Evolutionary conservation across 805 yeast genomes (phyloP), one percentile per base, ranked within the genome.

Genomic region (Tetrapisispora pingtungensis): DNA sequence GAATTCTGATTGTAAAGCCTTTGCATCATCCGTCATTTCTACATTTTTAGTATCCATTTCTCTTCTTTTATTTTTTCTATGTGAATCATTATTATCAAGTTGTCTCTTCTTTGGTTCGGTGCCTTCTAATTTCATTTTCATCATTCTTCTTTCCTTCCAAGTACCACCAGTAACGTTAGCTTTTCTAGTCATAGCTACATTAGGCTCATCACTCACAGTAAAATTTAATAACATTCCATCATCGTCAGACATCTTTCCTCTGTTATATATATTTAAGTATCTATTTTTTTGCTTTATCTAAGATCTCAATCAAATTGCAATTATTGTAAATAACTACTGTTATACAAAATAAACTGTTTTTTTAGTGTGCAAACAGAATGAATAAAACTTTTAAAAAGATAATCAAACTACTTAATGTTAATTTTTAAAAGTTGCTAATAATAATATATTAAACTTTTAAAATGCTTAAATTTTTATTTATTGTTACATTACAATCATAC

Each of bases 121-220:
- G 26, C 79, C 81, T 33, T 70, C 57, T 44, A 71, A 61, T 54
- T 74, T 68, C 53, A 58, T 57, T 55, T 77, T 79, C 46, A 76
- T 66, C 57, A 75, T 77, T 53, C 93, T 69, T 49, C 95, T 73
- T 46, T 86, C 94, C 54, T 75, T 81, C 95, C 95, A 86, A 50
- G 73, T 74, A 14, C 94, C 95, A 32, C 90, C 90, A 2, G 74
- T 68, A 2, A 78, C 73, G 7, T 26, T 37, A 2, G 22, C 32
- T 27, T 27, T 37, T 56, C 73, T 78, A 7, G 67, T 50, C 2
- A 57, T 46, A 14, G 58, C 46, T 7, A 62, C 54, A 40, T 55
- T 44, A 10, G 52, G 47, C 8, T 62, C 58, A 20, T 57, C 56
- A n/a, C 72, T 69, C 4, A 72, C 65, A 26, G 81, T 74, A 57